Percentiles rank a stretch among this genome's conserved stretches.
These are phyloP conservation scores for Phytophthora litchii DNA, from an alignment of 352 stramenopile genomes.

Conservation along the genomic window DNA sequence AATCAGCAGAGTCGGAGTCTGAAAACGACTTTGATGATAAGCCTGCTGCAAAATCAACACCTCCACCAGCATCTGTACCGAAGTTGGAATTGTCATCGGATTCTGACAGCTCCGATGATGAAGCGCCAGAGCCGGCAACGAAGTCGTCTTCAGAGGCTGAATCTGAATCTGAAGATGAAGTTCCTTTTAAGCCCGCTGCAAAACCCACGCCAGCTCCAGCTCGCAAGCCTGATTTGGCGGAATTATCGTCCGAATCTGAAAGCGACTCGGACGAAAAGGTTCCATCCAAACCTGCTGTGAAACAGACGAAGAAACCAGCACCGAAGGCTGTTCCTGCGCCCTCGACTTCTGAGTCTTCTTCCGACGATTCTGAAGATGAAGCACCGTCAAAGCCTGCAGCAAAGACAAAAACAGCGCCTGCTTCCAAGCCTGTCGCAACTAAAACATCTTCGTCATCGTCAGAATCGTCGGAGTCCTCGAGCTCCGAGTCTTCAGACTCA, in stretches of 20 bases:
- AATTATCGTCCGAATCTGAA: slow-evolving; percentile 34
- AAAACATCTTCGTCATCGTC: slow-evolving; percentile 19
- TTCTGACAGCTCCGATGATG: slow-evolving; percentile 30
- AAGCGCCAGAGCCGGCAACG: slow-evolving; percentile 8
- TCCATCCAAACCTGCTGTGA: slow-evolving; percentile 10
- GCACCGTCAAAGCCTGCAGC: slow-evolving; percentile 4
- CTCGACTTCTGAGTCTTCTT: slow-evolving; percentile 19
- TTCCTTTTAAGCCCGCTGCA: slow-evolving; percentile 7
- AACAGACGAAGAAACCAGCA: slow-evolving; percentile 20
- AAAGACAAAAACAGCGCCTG: slow-evolving; percentile 6
- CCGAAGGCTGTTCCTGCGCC: slow-evolving; percentile 9
- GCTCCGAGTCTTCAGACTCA: slow-evolving; percentile 25
- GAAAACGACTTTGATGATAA: slow-evolving; percentile 21
- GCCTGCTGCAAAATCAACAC: neutral
- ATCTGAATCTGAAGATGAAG: slow-evolving; percentile 15
- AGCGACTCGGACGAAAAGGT: slow-evolving; percentile 20
- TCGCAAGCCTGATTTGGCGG: slow-evolving; percentile 19
- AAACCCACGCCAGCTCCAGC: slow-evolving; percentile 9
- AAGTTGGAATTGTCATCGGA: slow-evolving; percentile 21
- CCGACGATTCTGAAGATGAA: slow-evolving; percentile 11
- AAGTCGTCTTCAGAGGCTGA: slow-evolving; percentile 5
- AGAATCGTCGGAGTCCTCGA: slow-evolving; percentile 14
- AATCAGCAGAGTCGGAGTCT: slow-evolving; percentile 11
- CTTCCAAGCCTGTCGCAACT: slow-evolving; percentile 3
- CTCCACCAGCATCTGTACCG: slow-evolving; percentile 5